A percentile compares a stretch with the other conserved stretches of the same genome.
phyloP scores from a whole-genome alignment of 2,329 filamentous ascomycete species.

The Xylaria sp. region DNA sequence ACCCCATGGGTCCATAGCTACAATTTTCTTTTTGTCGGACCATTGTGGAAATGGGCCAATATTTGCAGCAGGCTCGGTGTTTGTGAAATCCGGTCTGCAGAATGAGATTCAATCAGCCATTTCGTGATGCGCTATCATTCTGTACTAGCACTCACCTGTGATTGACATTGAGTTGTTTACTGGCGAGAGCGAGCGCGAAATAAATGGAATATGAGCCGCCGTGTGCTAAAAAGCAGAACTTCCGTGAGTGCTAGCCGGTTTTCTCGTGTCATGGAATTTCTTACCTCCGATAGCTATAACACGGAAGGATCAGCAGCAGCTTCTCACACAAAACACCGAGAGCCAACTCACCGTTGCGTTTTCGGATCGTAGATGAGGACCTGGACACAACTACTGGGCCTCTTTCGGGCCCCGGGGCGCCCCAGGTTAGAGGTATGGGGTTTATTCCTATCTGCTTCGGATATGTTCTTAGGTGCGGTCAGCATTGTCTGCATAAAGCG shows the following conservation, averaged over 20 bases:
- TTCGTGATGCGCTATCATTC: neutral
- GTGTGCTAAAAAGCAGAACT: slow-evolving; percentile 49
- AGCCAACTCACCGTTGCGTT: slow-evolving; percentile 75
- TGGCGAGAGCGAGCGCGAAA: slow-evolving; percentile 91
- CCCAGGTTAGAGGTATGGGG: slow-evolving; percentile 90
- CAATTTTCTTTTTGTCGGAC: slow-evolving; percentile 91
- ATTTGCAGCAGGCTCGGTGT: slow-evolving; percentile 90
- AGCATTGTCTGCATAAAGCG: slow-evolving; percentile 19
- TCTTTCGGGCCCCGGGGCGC: slow-evolving; percentile 77
- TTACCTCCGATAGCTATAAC: slow-evolving; percentile 67
- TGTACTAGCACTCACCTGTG: slow-evolving; percentile 66
- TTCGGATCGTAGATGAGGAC: slow-evolving; percentile 77
- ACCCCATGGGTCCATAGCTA: slow-evolving; percentile 95
- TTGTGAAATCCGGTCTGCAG: slow-evolving; percentile 70
- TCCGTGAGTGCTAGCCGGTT: slow-evolving; percentile 23
- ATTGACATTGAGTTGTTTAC: slow-evolving; percentile 84
- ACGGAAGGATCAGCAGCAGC: slow-evolving; percentile 35
- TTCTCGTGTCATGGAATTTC: slow-evolving; percentile 40
- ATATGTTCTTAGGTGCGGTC: slow-evolving; percentile 71
- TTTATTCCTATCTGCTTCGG: slow-evolving; percentile 95
- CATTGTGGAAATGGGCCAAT: slow-evolving; percentile 93
- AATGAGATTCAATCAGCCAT: slow-evolving; percentile 29
- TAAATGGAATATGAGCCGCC: slow-evolving; percentile 97
- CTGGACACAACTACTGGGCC: slow-evolving; percentile 91
- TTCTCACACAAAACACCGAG: slow-evolving; percentile 18